Conservation (phyloP, 2,329 filamentous ascomycete species). For the Aspergillus luchuensis region DNA sequence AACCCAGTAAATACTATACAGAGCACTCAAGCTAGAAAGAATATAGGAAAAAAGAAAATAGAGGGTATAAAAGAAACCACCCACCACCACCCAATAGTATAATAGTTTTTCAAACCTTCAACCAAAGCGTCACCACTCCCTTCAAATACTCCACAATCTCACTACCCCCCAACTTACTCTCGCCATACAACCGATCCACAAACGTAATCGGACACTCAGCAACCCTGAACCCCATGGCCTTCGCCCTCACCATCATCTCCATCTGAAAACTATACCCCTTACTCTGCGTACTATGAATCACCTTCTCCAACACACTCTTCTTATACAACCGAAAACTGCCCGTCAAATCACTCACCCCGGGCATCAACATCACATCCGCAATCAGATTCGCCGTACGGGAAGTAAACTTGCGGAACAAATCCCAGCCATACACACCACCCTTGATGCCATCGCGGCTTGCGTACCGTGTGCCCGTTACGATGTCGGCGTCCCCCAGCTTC, state of each 20-base stretch:
- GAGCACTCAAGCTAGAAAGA: neutral
- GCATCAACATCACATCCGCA: conserved; percentile 88
- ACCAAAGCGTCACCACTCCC: conserved; percentile 75
- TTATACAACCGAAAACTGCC: conserved; percentile 95
- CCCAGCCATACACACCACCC: conserved; percentile 93
- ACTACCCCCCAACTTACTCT: conserved; percentile 89
- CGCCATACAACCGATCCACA: conserved; percentile 91
- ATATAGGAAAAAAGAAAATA: neutral
- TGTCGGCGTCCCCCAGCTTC: conserved; percentile 79
- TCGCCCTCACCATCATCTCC: conserved; percentile 98
- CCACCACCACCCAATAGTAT: neutral
- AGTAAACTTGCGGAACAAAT: conserved; percentile 76
- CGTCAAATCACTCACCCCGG: conserved; percentile 92
- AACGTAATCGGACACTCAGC: conserved; percentile 96
- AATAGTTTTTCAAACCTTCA: conserved; percentile 63
- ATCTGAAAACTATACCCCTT: conserved; percentile 99
- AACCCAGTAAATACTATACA: neutral
- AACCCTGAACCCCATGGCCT: conserved; percentile 91
- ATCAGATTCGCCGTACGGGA: conserved; percentile 87
- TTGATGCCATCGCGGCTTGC: conserved; percentile 64
- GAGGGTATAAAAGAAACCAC: conserved; percentile 16
- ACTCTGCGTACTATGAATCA: conserved; percentile 86
- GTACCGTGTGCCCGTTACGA: conserved; percentile 95
- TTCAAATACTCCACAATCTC: conserved; percentile 98
- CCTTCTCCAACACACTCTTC: conserved; percentile 82